A percentile compares a stretch with the other conserved stretches of the same genome.
Conservation (phyloP, 305 asterid species). For the Fraxinus velutina region DNA sequence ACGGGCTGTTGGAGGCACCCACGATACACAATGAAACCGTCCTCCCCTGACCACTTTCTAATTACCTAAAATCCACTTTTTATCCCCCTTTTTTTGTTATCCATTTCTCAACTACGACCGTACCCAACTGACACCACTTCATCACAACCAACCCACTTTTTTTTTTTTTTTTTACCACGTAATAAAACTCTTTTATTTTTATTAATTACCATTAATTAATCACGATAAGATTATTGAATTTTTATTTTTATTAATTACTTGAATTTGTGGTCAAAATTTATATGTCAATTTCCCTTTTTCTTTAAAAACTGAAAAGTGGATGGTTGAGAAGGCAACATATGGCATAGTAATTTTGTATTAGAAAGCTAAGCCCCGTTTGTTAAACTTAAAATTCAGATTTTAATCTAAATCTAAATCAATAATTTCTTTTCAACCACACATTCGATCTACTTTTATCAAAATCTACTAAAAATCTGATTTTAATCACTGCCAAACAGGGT, state of each 20-base stretch:
- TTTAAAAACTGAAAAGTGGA: not conserved
- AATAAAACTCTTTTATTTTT: not conserved
- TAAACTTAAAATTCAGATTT: not conserved
- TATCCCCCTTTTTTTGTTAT: not conserved
- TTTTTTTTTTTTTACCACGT: not conserved
- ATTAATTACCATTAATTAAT: not conserved
- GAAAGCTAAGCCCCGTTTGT: not conserved
- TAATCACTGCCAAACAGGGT: not conserved
- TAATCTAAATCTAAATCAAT: too few species aligned
- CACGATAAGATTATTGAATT: not conserved
- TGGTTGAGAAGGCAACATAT: not conserved
- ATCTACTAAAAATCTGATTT: too few species aligned
- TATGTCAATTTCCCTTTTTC: not conserved
- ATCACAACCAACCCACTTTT: not conserved
- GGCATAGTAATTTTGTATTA: not conserved
- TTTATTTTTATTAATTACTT: not conserved
- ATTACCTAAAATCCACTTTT: not conserved
- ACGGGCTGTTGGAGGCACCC: not conserved
- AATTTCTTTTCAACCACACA: not conserved
- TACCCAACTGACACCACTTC: not conserved
- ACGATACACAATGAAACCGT: not conserved
- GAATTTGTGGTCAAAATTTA: not conserved
- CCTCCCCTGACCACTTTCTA: not conserved
- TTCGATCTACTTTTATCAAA: too few species aligned
- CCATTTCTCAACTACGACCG: not conserved